Conservation (phyloP, 1,139 yeast genomes). For the Taiozyma onychis region DNA sequence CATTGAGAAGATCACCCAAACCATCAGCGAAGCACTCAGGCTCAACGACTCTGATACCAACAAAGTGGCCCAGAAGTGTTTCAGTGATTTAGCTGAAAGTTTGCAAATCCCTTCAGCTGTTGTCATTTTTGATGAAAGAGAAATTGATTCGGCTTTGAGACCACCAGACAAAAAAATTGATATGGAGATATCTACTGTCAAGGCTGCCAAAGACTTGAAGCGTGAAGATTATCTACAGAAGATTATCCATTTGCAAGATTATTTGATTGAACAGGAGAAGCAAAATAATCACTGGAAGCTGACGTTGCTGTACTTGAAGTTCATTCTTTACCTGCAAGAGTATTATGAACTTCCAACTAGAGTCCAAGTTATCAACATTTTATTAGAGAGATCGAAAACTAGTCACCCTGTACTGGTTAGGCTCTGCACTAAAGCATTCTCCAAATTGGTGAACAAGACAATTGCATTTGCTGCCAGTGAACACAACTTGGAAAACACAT, state of each 20-base stretch:
- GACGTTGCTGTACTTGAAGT: slow-evolving; percentile 46
- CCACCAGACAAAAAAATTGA: slow-evolving; percentile 61
- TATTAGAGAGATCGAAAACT: slow-evolving; percentile 51
- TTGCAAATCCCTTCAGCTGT: slow-evolving; percentile 55
- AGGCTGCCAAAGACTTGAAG: slow-evolving; percentile 53
- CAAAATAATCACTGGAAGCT: slow-evolving; percentile 64
- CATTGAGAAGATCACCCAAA: slow-evolving; percentile 38
- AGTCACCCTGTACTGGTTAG: slow-evolving; percentile 72
- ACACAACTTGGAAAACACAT: slow-evolving; percentile 44
- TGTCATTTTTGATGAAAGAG: slow-evolving; percentile 45
- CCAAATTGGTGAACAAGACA: slow-evolving; percentile 49
- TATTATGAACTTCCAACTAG: slow-evolving; percentile 47
- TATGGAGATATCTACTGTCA: slow-evolving; percentile 49
- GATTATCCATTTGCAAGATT: slow-evolving; percentile 38
- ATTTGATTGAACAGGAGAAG: slow-evolving; percentile 35
- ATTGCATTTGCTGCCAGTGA: slow-evolving; percentile 47
- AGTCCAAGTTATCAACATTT: slow-evolving; percentile 37
- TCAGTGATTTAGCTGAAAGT: slow-evolving; percentile 40
- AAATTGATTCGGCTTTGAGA: slow-evolving; percentile 43
- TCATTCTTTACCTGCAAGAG: slow-evolving; percentile 50
- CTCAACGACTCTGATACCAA: slow-evolving; percentile 55
- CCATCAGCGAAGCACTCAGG: slow-evolving; percentile 52
- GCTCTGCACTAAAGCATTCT: slow-evolving; percentile 57
- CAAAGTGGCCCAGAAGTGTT: slow-evolving; percentile 44
- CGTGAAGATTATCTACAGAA: slow-evolving; percentile 38